Base-by-base conservation (phyloP, 805 yeast genomes). In the Ogataea allantospora region DNA sequence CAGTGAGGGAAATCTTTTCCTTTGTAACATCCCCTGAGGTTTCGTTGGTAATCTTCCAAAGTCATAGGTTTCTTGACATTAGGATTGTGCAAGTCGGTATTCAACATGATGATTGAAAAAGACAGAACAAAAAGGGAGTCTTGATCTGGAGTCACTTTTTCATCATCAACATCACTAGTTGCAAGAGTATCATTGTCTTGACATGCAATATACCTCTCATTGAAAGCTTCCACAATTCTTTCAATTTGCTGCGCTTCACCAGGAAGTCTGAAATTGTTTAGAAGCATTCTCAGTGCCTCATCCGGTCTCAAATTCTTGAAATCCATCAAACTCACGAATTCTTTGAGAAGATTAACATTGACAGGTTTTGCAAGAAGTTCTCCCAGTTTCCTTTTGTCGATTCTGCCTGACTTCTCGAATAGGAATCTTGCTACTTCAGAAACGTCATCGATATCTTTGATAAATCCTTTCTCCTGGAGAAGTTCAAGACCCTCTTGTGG, bases 161-260 rank as follows among this genome's bases (percentile, higher is more conserved):
- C 67, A 31, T 53, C 31, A 4, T 30, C 35, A 2, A 33, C 40
- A 7, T 46, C 53, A 7, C 41, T 34, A 14, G 34, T 29, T 7
- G 35, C 38, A n/a, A 30, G 37, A 15, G 27, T 7, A 11, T 41
- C 38, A 4, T 27, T 29, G 9, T 72, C 67, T 46, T 61, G 56
- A 35, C 83, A 79, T 13, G 67, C 68, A 10, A 86, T 84, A 62
- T 87, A 93, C 42, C 85, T 77, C 27, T 78, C 80, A 3, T 95
- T 88, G 62, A 93, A 93, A 5, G 78, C 69, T 53, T 91, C 97
- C 19, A 93, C 83, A 11, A 91, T 77, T 53, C 96, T 74, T 60
- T 93, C 99, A 57, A 93, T 93, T 60, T 88, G 96, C 55, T 88
- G 98, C 0, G 97, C 84, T 63, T 93, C 99, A 43, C 99, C 99